Conservation (phyloP, 139 green algal genomes). For the Haematococcus lacustris region DNA sequence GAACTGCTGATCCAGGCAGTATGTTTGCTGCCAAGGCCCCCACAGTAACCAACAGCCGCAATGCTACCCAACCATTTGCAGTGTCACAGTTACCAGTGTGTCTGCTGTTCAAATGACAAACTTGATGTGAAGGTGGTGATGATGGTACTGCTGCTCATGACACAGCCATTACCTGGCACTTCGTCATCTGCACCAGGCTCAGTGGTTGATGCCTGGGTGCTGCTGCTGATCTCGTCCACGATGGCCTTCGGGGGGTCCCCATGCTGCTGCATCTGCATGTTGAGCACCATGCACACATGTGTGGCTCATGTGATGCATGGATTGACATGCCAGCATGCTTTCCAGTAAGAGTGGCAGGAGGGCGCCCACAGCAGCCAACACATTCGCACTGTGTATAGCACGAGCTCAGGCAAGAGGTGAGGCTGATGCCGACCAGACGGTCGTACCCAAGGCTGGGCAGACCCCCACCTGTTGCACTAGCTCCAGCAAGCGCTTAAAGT, state of each 20-base stretch:
- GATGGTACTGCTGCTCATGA: too few species aligned
- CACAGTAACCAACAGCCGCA: not conserved
- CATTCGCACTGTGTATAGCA: not conserved
- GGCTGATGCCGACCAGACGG: too few species aligned
- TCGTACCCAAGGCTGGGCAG: not conserved
- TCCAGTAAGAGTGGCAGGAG: too few species aligned
- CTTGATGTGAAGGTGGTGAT: not conserved
- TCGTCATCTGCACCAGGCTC: too few species aligned
- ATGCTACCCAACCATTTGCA: not conserved
- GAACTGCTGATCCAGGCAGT: not conserved
- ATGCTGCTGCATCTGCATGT: slow-evolving; percentile 69
- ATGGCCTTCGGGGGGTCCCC: slow-evolving; percentile 75
- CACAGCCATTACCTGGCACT: too few species aligned
- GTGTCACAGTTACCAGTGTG: not conserved
- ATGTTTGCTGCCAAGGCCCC: not conserved
- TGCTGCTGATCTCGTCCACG: slow-evolving; percentile 61
- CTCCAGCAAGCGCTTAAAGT: slow-evolving; percentile 55
- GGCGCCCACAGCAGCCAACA: not conserved
- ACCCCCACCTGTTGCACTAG: slow-evolving; percentile 65
- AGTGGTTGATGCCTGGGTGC: too few species aligned
- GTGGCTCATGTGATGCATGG: not conserved
- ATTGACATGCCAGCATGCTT: not conserved
- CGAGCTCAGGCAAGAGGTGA: not conserved
- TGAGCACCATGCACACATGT: not conserved
- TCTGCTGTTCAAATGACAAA: not conserved